Conservation (phyloP, 2,329 filamentous ascomycete species). For the Albifimbria verrucaria region DNA sequence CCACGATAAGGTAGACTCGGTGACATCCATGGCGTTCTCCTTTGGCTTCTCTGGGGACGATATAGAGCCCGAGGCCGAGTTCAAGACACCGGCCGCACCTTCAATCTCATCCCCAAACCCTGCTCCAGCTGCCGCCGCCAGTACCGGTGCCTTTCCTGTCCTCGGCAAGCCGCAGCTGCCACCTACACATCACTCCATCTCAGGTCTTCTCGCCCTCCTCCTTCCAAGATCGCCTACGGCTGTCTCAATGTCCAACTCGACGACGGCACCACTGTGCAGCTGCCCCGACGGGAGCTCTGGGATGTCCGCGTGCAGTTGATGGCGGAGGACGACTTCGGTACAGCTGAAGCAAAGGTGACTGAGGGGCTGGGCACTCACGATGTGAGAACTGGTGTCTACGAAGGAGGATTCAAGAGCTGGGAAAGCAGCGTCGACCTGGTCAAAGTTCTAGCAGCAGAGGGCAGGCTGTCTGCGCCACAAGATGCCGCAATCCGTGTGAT, state of each 20-base stretch:
- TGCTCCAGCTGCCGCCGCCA: slow-evolving; percentile 19
- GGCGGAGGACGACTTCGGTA: slow-evolving; percentile 59
- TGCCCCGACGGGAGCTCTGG: slow-evolving; percentile 76
- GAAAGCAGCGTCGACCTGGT: slow-evolving; percentile 81
- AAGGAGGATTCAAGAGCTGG: slow-evolving; percentile 88
- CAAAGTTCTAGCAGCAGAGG: slow-evolving; percentile 54
- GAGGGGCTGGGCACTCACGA: slow-evolving; percentile 64
- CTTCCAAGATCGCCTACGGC: slow-evolving; percentile 71
- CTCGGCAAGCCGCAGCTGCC: slow-evolving; percentile 58
- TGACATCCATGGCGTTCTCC: slow-evolving; percentile 45
- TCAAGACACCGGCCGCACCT: slow-evolving; percentile 17
- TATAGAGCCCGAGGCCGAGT: slow-evolving; percentile 50
- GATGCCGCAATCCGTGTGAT: slow-evolving; percentile 41
- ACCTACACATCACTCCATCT: slow-evolving; percentile 48
- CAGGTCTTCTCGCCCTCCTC: slow-evolving; percentile 56
- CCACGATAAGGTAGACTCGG: slow-evolving; percentile 4
- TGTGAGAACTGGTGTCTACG: slow-evolving; percentile 78
- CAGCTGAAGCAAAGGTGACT: slow-evolving; percentile 21
- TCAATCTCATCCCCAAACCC: slow-evolving; percentile 18
- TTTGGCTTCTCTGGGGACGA: slow-evolving; percentile 64
- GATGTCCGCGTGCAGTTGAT: slow-evolving; percentile 79
- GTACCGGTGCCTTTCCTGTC: slow-evolving; percentile 54
- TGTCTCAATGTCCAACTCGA: slow-evolving; percentile 57
- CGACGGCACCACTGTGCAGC: slow-evolving; percentile 45
- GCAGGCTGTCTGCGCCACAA: slow-evolving; percentile 28